Evolutionary conservation across 2,329 filamentous ascomycete genomes (phyloP), one percentile per base, ranked within the genome.

Genomic region (Xylaria sp.): DNA sequence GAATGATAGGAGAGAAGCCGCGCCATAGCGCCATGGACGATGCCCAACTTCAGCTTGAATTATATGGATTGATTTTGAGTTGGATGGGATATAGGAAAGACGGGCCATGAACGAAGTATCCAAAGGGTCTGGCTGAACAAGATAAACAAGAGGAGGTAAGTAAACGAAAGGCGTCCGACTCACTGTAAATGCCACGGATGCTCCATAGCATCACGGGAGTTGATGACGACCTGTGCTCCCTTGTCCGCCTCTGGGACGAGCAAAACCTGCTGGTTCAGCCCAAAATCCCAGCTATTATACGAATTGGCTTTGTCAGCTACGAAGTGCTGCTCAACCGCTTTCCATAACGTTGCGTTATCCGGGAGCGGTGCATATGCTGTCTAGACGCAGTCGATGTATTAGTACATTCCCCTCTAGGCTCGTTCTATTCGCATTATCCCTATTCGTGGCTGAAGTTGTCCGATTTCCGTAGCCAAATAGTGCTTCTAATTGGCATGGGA

Each of bases 141-240:
- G 10, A 20, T 18, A 25, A 9, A 54, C 25, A 59, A 48, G 10
- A 51, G 39, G 28, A 18, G 5, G 9, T 20, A 49, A 46, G 41
- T 54, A 31, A 18, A 33, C 7, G 52, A 62, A 28, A 48, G 28
- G 12, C n/a, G 51, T 3, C 20, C 10, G 28, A 69, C 75, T 66
- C 59, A 80, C 77, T 82, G 80, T 66, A 82, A 70, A 62, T 82
- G 80, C 75, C 79, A 82, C 1, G 80, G 80, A 64, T 82, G 80
- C 68, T 80, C 78, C 80, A 82, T 82, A 46, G 74, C 78, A 69
- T 81, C 80, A 23, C 72, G 71, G 20, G 79, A 80, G 69, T 81
- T 82, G 60, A 82, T 79, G 33, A 78, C 79, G 36, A 82, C 74
- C 71, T 82, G 79, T 0, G 77, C 78, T 0, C 77, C 77, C 51